Evolutionary conservation across 2,329 filamentous ascomycete genomes (phyloP), one percentile per base, ranked within the genome.

Genomic region (Neurospora sp.): DNA sequence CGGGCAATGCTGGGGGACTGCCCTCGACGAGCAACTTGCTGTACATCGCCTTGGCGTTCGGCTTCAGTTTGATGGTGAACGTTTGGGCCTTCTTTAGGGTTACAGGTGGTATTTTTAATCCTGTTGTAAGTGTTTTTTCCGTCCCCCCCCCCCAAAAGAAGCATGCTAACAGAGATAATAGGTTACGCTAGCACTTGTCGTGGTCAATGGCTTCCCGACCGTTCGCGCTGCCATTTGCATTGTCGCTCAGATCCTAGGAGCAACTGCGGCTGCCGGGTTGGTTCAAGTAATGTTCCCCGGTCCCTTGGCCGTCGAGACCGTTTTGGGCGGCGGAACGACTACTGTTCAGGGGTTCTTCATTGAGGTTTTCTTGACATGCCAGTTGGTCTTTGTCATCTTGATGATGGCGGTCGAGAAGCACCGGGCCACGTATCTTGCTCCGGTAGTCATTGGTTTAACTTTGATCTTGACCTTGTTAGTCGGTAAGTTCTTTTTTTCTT

Each of bases 361-460:
- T 71, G 87, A 89, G 76, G 84, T 87, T 81, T 86, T 89, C 75
- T 80, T 89, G 40, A 89, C 87, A 0, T 82, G 85, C 0, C 81
- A 88, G 75, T 80, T 90, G 17, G 83, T 89, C 11, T 84, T 89
- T 70, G 84, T 87, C 7, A 84, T 89, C 70, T 84, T 89, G 76
- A 90, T 91, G 87, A 80, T 91, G 40, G 89, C 88, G 0, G 84
- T 83, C 3, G 88, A 91, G 75, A 91, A 91, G 78, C 89, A 90
- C 75, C 86, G 86, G 72, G 86, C 85, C 5, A 91, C 89, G 0
- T 91, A 84, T 75, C 79, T 91, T 3, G 90, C 89, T 0, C 90
- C 90, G 0, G 79, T 92, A 0, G 89, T 87, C 0, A 91, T 92
- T 73, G 90, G 90, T 0, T 78, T 91, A 1, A 80, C 89, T 0